phyloP scores from a whole-genome alignment of 805 yeast species.

The Hanseniaspora lachancei region DNA sequence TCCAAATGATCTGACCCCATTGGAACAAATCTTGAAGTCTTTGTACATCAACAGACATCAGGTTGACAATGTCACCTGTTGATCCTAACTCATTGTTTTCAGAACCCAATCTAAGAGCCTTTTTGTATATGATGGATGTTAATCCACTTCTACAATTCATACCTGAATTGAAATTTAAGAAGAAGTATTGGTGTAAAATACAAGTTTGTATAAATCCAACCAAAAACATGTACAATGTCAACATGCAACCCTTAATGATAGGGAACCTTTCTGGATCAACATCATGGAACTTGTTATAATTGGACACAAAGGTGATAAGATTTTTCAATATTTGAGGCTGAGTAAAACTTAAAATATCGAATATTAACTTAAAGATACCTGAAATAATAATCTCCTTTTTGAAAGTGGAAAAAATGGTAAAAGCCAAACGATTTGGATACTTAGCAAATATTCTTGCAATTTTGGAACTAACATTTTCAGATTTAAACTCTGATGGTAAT shows the following conservation, averaged over 20 bases:
- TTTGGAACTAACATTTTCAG: conserved; percentile 37
- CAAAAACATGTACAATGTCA: conserved; percentile 61
- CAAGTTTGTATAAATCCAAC: conserved; percentile 69
- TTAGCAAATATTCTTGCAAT: conserved; percentile 50
- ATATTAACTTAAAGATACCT: conserved; percentile 55
- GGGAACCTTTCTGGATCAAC: conserved; percentile 30
- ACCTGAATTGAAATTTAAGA: conserved; percentile 60
- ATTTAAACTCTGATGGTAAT: conserved; percentile 53
- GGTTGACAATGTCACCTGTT: conserved; percentile 86
- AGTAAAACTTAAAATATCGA: conserved; percentile 70
- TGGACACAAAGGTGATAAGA: conserved; percentile 48
- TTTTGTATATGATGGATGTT: conserved; percentile 53
- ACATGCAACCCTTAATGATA: conserved; percentile 59
- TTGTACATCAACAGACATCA: conserved; percentile 89
- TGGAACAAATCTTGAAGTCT: conserved; percentile 74
- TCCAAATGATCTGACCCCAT: conserved; percentile 71
- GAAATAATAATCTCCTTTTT: conserved; percentile 61
- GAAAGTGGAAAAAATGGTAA: conserved; percentile 57
- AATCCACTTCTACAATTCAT: conserved; percentile 62
- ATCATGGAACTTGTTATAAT: conserved; percentile 27
- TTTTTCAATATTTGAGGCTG: conserved; percentile 72
- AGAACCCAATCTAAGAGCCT: conserved; percentile 53
- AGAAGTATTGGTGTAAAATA: conserved; percentile 65
- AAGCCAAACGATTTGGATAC: conserved; percentile 36
- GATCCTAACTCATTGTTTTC: conserved; percentile 59